These are phyloP conservation scores for Ceraceosorus guamensis DNA, from an alignment of 1,284 basidiomycete species.

Conservation along the genomic window DNA sequence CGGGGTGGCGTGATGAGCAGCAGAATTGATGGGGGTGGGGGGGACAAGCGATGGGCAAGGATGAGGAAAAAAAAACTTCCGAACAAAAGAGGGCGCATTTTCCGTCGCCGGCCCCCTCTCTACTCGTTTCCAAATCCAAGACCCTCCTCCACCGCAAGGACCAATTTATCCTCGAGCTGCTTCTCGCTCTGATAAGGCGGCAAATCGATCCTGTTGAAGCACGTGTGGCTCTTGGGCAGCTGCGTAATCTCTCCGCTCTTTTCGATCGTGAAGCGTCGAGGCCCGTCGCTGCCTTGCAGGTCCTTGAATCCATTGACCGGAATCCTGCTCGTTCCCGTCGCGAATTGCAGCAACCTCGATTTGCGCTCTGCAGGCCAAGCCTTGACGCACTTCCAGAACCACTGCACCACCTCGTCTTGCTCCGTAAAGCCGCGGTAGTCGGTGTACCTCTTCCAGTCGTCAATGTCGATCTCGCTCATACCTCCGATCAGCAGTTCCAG, in stretches of 20 bases:
- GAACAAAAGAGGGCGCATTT: too few relatives aligned
- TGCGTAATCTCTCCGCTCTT: conserved; percentile 45
- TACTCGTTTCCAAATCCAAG: conserved; percentile 46
- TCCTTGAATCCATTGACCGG: conserved; percentile 99
- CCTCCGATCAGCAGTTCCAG: conserved; percentile 87
- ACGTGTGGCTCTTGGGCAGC: conserved; percentile 47
- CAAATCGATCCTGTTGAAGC: conserved; percentile 48
- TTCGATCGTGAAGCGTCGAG: conserved; percentile 51
- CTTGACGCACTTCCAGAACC: conserved; percentile 99
- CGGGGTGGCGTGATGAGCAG: too few relatives aligned
- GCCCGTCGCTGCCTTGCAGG: conserved; percentile 92
- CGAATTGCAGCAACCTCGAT: conserved; percentile 81
- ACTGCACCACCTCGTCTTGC: conserved; percentile 70
- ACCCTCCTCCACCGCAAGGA: conserved; percentile 44
- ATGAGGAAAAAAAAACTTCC: too few relatives aligned
- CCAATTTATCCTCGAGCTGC: conserved; percentile 44
- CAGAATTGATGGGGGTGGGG: too few relatives aligned
- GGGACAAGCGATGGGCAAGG: too few relatives aligned
- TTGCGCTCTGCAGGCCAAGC: conserved; percentile 95
- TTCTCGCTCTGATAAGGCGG: conserved; percentile 44
- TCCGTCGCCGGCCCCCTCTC: too few relatives aligned
- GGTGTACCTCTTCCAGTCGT: conserved; percentile 60
- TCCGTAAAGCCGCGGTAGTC: conserved; percentile 56
- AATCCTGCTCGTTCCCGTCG: conserved; percentile 91
- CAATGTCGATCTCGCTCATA: conserved; percentile 91